Conservation (phyloP, 257 asterid genomes). For the Salvia splendens region DNA sequence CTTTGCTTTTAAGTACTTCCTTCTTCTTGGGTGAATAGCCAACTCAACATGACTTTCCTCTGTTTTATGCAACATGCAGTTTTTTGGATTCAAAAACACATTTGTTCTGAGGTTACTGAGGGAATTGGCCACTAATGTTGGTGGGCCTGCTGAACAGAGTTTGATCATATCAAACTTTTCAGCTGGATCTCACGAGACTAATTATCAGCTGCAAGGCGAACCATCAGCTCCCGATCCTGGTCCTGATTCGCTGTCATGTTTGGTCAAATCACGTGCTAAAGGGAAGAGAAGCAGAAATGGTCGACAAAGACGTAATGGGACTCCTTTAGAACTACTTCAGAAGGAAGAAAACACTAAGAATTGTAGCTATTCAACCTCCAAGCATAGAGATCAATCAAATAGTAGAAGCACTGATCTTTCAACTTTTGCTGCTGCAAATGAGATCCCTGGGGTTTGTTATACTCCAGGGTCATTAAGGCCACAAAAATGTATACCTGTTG, state of each 20-base stretch:
- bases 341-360: slow-evolving; percentile 32
- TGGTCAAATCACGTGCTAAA: slow-evolving; percentile 43
- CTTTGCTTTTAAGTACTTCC: not conserved
- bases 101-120: slow-evolving; percentile 83
- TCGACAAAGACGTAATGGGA: slow-evolving; percentile 30
- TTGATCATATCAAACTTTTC: slow-evolving; percentile 37
- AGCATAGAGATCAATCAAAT: slow-evolving; percentile 36
- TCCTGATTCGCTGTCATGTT: slow-evolving; percentile 42
- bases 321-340: slow-evolving; percentile 35
- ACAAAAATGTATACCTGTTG: slow-evolving; percentile 31
- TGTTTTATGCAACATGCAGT: slow-evolving; percentile 50
- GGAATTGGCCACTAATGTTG: slow-evolving; percentile 74
- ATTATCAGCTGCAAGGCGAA: slow-evolving; percentile 34
- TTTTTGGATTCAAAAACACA: slow-evolving; percentile 85
- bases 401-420: slow-evolving; percentile 27
- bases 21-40: not conserved
- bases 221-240: slow-evolving; percentile 44
- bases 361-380: slow-evolving; percentile 36
- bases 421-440: slow-evolving; percentile 28
- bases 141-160: slow-evolving; percentile 56
- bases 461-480: slow-evolving; percentile 39
- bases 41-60: slow-evolving; percentile 17
- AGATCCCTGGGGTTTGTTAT: slow-evolving; percentile 27
- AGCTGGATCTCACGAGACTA: slow-evolving; percentile 40
- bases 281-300: slow-evolving; percentile 66